Conservation (phyloP, 2,329 filamentous ascomycete species). For the Xylariaceae sp. region DNA sequence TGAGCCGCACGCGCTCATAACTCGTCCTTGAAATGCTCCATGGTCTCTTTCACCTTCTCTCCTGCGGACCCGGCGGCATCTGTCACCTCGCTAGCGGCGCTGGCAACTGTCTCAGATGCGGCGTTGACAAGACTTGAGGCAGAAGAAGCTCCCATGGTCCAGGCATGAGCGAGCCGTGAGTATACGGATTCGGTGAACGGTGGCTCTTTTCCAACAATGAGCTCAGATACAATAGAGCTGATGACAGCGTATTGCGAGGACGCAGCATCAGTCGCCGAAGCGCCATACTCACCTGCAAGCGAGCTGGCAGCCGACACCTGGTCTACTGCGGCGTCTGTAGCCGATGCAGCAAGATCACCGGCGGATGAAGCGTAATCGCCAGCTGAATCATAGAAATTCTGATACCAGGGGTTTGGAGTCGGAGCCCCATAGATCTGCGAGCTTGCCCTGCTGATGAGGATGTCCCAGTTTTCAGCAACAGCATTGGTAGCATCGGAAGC, state of each 20-base stretch:
- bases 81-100: conserved; percentile 20
- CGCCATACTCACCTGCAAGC: conserved; percentile 24
- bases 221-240: conserved; percentile 68
- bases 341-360: conserved; percentile 28
- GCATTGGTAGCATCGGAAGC: conserved; percentile 34
- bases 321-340: conserved; percentile 27
- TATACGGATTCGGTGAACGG: conserved; percentile 79
- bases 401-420: conserved; percentile 54
- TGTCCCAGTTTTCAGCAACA: conserved; percentile 53
- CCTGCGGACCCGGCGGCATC: conserved; percentile 10
- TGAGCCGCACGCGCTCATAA: conserved; percentile 16
- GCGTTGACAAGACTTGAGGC: conserved; percentile 39
- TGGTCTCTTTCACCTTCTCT: conserved; percentile 22
- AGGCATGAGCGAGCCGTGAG: conserved; percentile 65
- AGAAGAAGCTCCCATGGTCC: conserved; percentile 61
- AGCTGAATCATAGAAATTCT: conserved; percentile 41
- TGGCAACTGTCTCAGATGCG: conserved; percentile 26
- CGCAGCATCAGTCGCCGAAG: conserved; percentile 58
- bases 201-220: conserved; percentile 73
- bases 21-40: conserved; percentile 20
- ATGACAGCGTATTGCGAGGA: conserved; percentile 65
- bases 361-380: conserved; percentile 28
- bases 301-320: conserved; percentile 15
- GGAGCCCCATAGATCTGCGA: conserved; percentile 66
- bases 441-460: conserved; percentile 60